phyloP scores from a whole-genome alignment of 2,329 filamentous ascomycete genomes.

The Leptodontidium sp. region DNA sequence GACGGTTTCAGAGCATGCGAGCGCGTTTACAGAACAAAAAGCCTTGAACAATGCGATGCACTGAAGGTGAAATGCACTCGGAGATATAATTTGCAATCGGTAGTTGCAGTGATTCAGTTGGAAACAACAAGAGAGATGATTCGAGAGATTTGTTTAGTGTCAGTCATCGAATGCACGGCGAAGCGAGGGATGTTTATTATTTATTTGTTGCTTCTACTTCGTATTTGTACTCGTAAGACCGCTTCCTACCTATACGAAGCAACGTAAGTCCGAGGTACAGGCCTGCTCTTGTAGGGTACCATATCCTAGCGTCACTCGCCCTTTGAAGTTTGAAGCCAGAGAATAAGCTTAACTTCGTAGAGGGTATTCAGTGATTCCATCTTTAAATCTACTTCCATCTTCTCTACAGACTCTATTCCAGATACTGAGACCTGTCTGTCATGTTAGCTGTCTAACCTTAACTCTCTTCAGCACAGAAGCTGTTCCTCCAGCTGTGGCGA shows the following conservation, averaged over 20 bases:
- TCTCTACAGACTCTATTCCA: background rate
- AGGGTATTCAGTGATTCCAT: background rate
- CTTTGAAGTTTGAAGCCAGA: background rate
- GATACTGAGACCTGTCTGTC: too few species aligned
- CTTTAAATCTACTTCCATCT: background rate
- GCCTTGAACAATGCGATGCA: slow-evolving; percentile 16
- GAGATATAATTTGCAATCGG: background rate
- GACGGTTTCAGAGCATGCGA: slow-evolving; percentile 14
- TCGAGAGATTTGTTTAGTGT: slow-evolving; percentile 1
- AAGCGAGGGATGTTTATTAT: slow-evolving; percentile 7
- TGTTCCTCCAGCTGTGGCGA: background rate
- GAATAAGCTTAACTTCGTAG: background rate
- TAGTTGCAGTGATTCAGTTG: background rate
- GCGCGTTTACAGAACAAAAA: slow-evolving; percentile 18
- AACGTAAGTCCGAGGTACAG: slow-evolving; percentile 1
- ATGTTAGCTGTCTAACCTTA: background rate
- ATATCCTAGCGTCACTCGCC: too few species aligned
- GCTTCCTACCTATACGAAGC: background rate
- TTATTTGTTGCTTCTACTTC: background rate
- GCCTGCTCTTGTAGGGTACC: background rate
- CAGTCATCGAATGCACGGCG: background rate
- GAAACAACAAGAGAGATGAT: background rate
- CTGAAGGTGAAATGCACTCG: background rate
- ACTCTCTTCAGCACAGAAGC: slow-evolving; percentile 13
- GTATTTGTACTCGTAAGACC: background rate